These are phyloP conservation scores for Prunus armeniaca DNA, from an alignment of 306 rosid genomes.

Conservation along the genomic window DNA sequence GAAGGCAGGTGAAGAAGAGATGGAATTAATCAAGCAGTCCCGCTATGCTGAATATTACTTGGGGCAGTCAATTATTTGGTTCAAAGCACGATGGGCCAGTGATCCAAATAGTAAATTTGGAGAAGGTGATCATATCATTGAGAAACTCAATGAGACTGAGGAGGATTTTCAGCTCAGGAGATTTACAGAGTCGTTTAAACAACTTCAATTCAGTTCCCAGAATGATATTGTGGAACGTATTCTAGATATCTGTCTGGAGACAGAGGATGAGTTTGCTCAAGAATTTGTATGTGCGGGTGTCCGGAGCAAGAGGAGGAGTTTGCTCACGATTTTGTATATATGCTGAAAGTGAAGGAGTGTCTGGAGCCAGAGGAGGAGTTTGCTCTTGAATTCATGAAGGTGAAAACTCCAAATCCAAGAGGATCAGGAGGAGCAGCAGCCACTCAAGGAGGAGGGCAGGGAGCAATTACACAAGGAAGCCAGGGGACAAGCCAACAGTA, in stretches of 20 bases:
- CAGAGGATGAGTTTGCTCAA: too few species aligned
- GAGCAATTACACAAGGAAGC: background rate
- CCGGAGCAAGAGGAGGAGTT: too few species aligned
- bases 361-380: too few species aligned
- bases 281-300: too few species aligned
- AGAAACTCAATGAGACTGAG: background rate
- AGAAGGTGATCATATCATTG: background rate
- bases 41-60: background rate
- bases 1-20: background rate
- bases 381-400: background rate
- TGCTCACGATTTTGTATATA: too few species aligned
- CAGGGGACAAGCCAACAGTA: background rate
- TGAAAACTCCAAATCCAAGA: background rate
- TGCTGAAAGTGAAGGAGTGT: too few species aligned
- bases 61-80: background rate
- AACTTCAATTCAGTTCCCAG: background rate
- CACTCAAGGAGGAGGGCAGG: background rate
- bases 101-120: background rate
- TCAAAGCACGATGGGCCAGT: background rate
- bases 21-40: background rate
- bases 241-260: too few species aligned
- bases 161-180: background rate
- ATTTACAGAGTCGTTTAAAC: background rate
- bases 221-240: background rate
- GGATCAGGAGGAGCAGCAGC: background rate